Conservation (phyloP, 2,329 filamentous ascomycete genomes). For the Trichoderma sp. region DNA sequence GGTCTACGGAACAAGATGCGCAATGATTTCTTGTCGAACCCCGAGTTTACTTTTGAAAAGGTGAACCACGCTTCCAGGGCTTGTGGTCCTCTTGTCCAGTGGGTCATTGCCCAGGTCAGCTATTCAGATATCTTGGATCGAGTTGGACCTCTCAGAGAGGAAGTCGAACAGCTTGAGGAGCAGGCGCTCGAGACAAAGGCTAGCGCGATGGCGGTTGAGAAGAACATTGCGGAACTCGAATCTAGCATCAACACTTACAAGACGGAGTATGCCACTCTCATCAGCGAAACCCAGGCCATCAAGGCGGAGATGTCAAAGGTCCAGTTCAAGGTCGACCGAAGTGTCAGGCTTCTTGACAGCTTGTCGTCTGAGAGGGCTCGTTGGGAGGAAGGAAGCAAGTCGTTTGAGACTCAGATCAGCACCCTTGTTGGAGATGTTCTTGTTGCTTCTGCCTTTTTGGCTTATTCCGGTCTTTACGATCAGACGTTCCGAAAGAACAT, state of each 20-base stretch:
- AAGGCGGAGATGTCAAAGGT: conserved; percentile 95
- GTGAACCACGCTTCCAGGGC: conserved; percentile 96
- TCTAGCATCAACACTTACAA: conserved; percentile 93
- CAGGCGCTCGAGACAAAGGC: conserved; percentile 90
- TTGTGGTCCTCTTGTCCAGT: conserved; percentile 93
- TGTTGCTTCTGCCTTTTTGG: conserved; percentile 93
- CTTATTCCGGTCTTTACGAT: conserved; percentile 95
- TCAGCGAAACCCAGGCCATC: conserved; percentile 96
- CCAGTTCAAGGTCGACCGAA: conserved; percentile 96
- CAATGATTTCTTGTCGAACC: conserved; percentile 85
- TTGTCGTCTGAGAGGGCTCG: conserved; percentile 87
- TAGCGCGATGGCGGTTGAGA: conserved; percentile 85
- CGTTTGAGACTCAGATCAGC: conserved; percentile 95
- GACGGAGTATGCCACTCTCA: conserved; percentile 89
- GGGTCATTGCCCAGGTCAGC: conserved; percentile 94
- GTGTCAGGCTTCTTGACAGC: conserved; percentile 89
- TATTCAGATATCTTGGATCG: conserved; percentile 97
- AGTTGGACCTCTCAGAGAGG: conserved; percentile 86
- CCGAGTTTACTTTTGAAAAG: conserved; percentile 93
- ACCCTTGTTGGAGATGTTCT: conserved; percentile 95
- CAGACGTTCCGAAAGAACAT: conserved; percentile 97
- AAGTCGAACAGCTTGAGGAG: conserved; percentile 83
- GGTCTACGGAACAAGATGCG: conserved; percentile 82
- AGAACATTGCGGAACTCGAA: conserved; percentile 80
- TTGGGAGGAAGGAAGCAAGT: conserved; percentile 97